These are phyloP conservation scores for Diversispora epigaea DNA, from an alignment of 192 early-diverging fungal species.

Conservation along the genomic window DNA sequence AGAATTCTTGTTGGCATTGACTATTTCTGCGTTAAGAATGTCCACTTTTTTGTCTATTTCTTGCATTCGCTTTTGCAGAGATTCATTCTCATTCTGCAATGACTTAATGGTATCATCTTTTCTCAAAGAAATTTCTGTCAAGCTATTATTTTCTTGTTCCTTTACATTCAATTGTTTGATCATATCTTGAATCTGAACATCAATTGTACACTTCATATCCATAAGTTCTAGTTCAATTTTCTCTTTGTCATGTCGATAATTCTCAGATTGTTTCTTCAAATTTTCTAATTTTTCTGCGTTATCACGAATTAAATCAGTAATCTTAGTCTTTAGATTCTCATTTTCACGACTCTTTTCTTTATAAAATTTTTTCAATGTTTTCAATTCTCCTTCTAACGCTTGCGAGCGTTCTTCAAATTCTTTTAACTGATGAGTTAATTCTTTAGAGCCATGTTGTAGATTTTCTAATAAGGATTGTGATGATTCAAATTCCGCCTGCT, in stretches of 20 bases:
- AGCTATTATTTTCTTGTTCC: constrained; percentile 9
- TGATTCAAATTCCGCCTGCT: constrained; percentile 60
- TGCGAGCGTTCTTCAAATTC: constrained; percentile 53
- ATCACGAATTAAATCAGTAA: constrained; percentile 44
- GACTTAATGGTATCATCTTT: constrained; percentile 16
- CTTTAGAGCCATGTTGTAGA: constrained; percentile 53
- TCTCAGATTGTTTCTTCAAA: constrained; percentile 35
- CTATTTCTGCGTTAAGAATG: constrained; percentile 33
- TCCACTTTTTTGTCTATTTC: constrained; percentile 35
- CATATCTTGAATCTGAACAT: constrained; percentile 14
- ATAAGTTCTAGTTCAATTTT: constrained; percentile 38
- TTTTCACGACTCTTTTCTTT: constrained; percentile 40
- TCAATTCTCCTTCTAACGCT: constrained; percentile 55
- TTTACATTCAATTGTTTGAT: constrained; percentile 2
- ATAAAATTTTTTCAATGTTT: constrained; percentile 36
- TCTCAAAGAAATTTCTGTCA: neutral
- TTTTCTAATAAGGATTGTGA: constrained; percentile 58
- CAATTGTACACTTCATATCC: constrained; percentile 30
- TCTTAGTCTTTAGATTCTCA: constrained; percentile 43
- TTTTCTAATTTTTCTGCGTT: constrained; percentile 40
- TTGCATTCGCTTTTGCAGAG: constrained; percentile 27
- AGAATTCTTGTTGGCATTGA: constrained; percentile 35
- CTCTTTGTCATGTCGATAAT: constrained; percentile 31
- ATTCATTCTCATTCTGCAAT: constrained; percentile 33
- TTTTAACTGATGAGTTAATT: constrained; percentile 46